Base-by-base conservation (phyloP, 352 stramenopile genomes). In the Globisporangium ultimum region DNA sequence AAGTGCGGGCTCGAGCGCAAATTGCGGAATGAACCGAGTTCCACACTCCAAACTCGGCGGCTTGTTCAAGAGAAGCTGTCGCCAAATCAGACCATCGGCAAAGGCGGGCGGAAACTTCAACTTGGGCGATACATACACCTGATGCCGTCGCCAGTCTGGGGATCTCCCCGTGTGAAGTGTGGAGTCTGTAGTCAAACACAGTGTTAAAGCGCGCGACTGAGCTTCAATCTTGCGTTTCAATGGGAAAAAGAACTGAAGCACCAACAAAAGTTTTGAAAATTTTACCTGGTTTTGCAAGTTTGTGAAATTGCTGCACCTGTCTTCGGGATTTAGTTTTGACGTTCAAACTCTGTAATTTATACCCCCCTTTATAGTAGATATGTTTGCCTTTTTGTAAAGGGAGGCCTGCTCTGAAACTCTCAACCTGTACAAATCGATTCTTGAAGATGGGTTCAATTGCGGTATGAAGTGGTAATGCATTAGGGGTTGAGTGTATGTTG, bases 11-110 rank as follows among this genome's bases (percentile, higher is more conserved):
- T 18, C 40, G 13, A n/a, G 40, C 13, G 40, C 40, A 45, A 45
- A 8, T 45, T 45, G 62, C 54, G 55, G 55, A 73, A 67, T 73
- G 66, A 72, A 14, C 51, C 13, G n/a, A 45, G 40, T 45, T 45
- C 40, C 40, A 45, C 12, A 15, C 40, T n/a, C 40, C 40, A 45
- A 10, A 45, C 12, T 10, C 40, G 40, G 3, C 34, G 28, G 28
- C 28, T 36, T 36, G 28, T 48, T 48, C 18, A 56, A 56, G 50
- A 32, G 36, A 36, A 36, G 28, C 28, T 36, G 28, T 36, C 7
- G 28, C 28, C 28, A 36, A 36, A 36, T 36, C 28, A 36, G 28
- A 36, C 28, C 24, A 32, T 36, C 28, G 28, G 7, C 28, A 5
- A 36, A 36, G 28, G 28, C 28, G 28, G 28, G 28, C 28, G 40